Evolutionary conservation across 495 filamentous ascomycete genomes (phyloP).

Genomic region (Parathielavia appendiculata): DNA sequence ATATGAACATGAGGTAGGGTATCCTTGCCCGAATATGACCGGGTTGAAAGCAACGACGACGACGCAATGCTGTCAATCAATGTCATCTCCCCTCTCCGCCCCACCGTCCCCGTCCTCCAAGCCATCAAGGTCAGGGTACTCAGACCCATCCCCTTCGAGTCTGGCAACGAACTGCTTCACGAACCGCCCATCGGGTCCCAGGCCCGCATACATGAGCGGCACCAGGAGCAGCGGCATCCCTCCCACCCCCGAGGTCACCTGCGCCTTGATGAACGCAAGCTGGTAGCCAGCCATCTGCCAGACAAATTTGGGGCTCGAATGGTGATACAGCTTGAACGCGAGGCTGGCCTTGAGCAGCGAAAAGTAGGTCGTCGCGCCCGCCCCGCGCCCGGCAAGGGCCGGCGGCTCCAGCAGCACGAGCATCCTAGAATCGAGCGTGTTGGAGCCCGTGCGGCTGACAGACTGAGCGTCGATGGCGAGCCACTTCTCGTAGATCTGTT

Average conservation of each 20-base stretch:
- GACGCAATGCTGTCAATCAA: background rate
- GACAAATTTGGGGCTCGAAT: conserved; percentile 38
- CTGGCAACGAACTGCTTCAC: conserved; percentile 30
- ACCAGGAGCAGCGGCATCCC: conserved; percentile 26
- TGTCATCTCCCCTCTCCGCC: background rate
- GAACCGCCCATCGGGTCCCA: conserved; percentile 36
- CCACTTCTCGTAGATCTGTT: conserved; percentile 41
- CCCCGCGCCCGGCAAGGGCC: conserved; percentile 36
- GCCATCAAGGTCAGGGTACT: conserved; percentile 18
- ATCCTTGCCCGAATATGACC: background rate
- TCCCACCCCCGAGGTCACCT: conserved; percentile 14
- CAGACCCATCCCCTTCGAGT: conserved; percentile 23
- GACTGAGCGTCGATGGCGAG: conserved; percentile 36
- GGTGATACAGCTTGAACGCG: conserved; percentile 46
- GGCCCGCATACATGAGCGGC: conserved; percentile 45
- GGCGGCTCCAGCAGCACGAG: conserved; percentile 39
- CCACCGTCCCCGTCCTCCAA: conserved; percentile 9
- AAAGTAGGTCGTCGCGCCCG: conserved; percentile 41
- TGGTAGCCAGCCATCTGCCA: conserved; percentile 63
- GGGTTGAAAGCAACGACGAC: background rate
- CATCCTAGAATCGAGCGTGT: conserved; percentile 29
- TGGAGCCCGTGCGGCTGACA: conserved; percentile 17
- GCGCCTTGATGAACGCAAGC: conserved; percentile 59
- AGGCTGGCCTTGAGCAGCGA: conserved; percentile 58
- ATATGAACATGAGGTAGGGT: background rate